phyloP scores from a whole-genome alignment of 805 yeast species.

The Tetrapisispora nanseiensis region DNA sequence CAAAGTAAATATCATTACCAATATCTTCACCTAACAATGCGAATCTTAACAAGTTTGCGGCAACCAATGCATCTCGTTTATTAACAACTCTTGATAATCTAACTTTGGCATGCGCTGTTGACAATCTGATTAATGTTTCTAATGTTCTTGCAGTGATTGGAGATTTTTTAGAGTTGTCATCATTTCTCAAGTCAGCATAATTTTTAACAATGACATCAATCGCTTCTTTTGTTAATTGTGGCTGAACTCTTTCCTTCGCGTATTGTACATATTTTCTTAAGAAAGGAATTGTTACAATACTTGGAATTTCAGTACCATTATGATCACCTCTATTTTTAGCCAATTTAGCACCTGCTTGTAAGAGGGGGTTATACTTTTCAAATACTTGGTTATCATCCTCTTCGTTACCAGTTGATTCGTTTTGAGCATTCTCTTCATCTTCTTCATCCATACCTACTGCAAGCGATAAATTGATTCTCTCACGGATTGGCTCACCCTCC shows the following conservation, averaged over 20 bases:
- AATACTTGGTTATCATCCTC: constrained; percentile 53
- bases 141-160: constrained; percentile 98
- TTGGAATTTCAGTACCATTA: constrained; percentile 30
- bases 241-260: constrained; percentile 80
- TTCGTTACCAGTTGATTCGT: constrained; percentile 28
- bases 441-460: constrained; percentile 67
- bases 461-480: constrained; percentile 54
- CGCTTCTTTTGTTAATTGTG: constrained; percentile 69
- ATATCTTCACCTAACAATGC: constrained; percentile 52
- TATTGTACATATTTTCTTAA: constrained; percentile 87
- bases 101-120: constrained; percentile 97
- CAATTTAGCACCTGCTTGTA: constrained; percentile 68
- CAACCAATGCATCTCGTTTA: constrained; percentile 70
- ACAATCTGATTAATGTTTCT: constrained; percentile 86
- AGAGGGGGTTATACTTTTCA: constrained; percentile 70
- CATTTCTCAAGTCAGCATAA: constrained; percentile 76
- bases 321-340: constrained; percentile 30
- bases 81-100: constrained; percentile 70
- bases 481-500: constrained; percentile 92
- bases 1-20: constrained; percentile 16
- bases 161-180: constrained; percentile 70
- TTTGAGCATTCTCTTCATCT: constrained; percentile 37
- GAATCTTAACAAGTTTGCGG: constrained; percentile 74
- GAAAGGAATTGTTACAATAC: constrained; percentile 69
- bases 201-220: constrained; percentile 70